These are phyloP conservation scores for Chenopodium berlandieri DNA, from an alignment of 148 eudicot species.

Conservation along the genomic window DNA sequence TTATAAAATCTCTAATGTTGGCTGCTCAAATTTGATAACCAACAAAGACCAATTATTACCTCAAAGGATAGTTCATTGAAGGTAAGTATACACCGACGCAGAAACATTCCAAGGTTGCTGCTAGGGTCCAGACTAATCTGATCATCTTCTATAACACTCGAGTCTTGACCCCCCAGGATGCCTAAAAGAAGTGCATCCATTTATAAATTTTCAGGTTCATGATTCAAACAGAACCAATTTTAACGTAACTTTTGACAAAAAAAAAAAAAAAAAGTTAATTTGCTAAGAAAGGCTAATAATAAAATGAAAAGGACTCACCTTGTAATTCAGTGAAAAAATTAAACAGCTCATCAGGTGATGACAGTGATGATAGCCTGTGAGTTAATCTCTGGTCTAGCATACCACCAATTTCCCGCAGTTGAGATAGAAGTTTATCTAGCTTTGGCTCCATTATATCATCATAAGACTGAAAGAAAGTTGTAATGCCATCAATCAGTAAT, in stretches of 20 bases:
- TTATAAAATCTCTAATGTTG: background rate
- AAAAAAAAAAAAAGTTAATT: background rate
- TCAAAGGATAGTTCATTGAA: conserved; percentile 79
- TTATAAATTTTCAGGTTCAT: background rate
- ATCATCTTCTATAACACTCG: conserved; percentile 77
- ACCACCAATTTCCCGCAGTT: conserved; percentile 60
- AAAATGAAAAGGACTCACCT: conserved; percentile 38
- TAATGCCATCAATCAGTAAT: background rate
- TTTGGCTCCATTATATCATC: conserved; percentile 81
- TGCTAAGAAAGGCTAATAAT: background rate
- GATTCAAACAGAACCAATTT: background rate
- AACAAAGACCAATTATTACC: conserved; percentile 41
- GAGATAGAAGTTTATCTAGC: conserved; percentile 54
- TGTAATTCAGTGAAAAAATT: conserved; percentile 77
- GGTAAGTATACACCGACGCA: conserved; percentile 79
- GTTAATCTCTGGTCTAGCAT: conserved; percentile 57
- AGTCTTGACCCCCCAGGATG: conserved; percentile 63
- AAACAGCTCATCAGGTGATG: conserved; percentile 85
- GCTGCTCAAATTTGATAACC: conserved; percentile 1
- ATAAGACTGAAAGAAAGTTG: conserved; percentile 45
- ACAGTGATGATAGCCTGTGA: conserved; percentile 53
- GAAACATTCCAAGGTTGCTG: conserved; percentile 74
- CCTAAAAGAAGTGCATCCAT: conserved; percentile 38
- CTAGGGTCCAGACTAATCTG: conserved; percentile 82
- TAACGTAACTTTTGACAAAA: background rate